Conservation (phyloP, 306 rosid genomes). For the Ormosia emarginata region DNA sequence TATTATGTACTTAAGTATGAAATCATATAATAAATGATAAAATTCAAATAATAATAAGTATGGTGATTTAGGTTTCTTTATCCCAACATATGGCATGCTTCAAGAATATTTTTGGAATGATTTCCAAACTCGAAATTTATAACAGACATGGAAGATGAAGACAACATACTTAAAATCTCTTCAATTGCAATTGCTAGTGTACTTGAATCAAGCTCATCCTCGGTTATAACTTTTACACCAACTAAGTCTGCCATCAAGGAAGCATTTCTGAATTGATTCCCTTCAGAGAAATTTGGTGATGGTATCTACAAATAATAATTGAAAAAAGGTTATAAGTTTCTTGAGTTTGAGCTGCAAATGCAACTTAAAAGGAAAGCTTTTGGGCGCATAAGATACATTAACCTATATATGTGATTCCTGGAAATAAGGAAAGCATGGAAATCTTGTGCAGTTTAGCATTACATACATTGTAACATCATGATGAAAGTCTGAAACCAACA, state of each 20-base stretch:
- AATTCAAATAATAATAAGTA: too few species aligned
- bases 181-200: constrained; percentile 68
- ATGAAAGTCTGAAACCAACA: background rate
- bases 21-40: too few species aligned
- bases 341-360: background rate
- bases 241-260: constrained; percentile 73
- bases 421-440: background rate
- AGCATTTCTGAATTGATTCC: constrained; percentile 77
- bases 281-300: constrained; percentile 74
- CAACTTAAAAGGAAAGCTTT: background rate
- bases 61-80: background rate
- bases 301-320: constrained; percentile 54
- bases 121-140: background rate
- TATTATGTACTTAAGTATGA: too few species aligned
- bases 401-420: background rate
- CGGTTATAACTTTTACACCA: constrained; percentile 55
- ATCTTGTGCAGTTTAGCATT: background rate
- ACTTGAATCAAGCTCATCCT: constrained; percentile 75
- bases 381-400: background rate
- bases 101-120: background rate
- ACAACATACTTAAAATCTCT: constrained; percentile 58
- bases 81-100: background rate
- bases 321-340: background rate
- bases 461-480: background rate
- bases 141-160: background rate